phyloP scores from a whole-genome alignment of 2,329 filamentous ascomycete genomes.

The Fusarium nodosum region DNA sequence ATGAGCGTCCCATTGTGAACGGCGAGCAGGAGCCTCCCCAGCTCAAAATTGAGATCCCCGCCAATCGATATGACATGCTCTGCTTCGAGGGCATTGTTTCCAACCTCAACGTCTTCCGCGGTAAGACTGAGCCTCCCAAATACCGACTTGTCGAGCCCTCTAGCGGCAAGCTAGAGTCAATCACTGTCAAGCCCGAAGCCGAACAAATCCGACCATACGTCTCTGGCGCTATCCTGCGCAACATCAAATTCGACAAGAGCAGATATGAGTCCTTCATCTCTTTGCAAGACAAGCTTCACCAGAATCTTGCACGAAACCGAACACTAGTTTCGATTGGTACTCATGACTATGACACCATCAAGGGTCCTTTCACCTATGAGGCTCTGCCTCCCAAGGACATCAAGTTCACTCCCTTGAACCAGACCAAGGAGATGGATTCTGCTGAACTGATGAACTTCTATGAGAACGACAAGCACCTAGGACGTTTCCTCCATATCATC shows the following conservation, averaged over 20 bases:
- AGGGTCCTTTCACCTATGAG: slow-evolving; percentile 97
- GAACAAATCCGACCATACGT: slow-evolving; percentile 86
- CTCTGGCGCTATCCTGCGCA: slow-evolving; percentile 88
- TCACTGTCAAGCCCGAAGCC: slow-evolving; percentile 83
- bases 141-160: slow-evolving; percentile 81
- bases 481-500: slow-evolving; percentile 93
- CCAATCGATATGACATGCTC: slow-evolving; percentile 94
- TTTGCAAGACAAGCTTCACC: slow-evolving; percentile 97
- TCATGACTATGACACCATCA: slow-evolving; percentile 92
- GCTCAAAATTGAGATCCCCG: slow-evolving; percentile 97
- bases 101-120: slow-evolving; percentile 95
- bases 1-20: slow-evolving; percentile 79
- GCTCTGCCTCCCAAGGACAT: slow-evolving; percentile 92
- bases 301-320: slow-evolving; percentile 92
- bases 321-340: slow-evolving; percentile 98
- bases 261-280: slow-evolving; percentile 98
- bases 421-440: slow-evolving; percentile 87
- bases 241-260: slow-evolving; percentile 90
- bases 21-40: slow-evolving; percentile 89
- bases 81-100: slow-evolving; percentile 97
- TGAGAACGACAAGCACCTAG: slow-evolving; percentile 92
- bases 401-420: slow-evolving; percentile 90
- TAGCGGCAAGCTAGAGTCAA: slow-evolving; percentile 80
- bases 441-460: slow-evolving; percentile 95
- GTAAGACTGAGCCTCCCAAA: slow-evolving; percentile 79